Percentiles rank a stretch among this genome's conserved stretches.
These are phyloP conservation scores for Aspergillus fumigatus DNA, from an alignment of 2,329 filamentous ascomycete species.

Conservation along the genomic window DNA sequence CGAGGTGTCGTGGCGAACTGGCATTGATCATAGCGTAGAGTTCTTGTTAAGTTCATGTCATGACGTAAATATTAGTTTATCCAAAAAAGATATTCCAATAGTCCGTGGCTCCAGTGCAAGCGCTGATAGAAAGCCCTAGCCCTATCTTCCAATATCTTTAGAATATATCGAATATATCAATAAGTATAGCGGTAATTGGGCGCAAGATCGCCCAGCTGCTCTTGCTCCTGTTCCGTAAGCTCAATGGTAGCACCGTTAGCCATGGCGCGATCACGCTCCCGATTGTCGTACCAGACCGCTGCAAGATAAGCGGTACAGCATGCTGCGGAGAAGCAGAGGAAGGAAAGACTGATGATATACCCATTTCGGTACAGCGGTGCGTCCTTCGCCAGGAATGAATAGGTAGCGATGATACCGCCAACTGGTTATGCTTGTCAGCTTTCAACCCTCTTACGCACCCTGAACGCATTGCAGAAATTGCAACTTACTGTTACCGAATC, in stretches of 20 bases:
- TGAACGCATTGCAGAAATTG: neutral
- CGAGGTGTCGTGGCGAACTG: neutral
- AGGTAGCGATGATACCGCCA: conserved; percentile 73
- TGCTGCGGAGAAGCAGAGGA: conserved; percentile 63
- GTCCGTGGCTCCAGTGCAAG: neutral
- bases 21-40: neutral
- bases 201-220: conserved; percentile 38
- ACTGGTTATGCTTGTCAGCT: conserved; percentile 38
- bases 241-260: conserved; percentile 18
- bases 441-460: neutral
- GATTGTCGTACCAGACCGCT: conserved; percentile 38
- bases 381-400: conserved; percentile 62
- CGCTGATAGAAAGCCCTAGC: conserved; percentile 7
- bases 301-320: conserved; percentile 39
- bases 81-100: neutral
- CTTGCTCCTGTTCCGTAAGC: conserved; percentile 30
- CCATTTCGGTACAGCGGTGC: conserved; percentile 65
- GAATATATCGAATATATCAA: conserved; percentile 13
- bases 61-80: conserved; percentile 3
- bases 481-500: conserved; percentile 62
- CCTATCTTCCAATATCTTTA: conserved; percentile 5
- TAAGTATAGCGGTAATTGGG: conserved; percentile 39
- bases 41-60: neutral
- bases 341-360: conserved; percentile 72
- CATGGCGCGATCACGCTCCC: conserved; percentile 30